Evolutionary conservation across 352 stramenopile species (phyloP).

Genomic region (Aphanomyces euteiches): DNA sequence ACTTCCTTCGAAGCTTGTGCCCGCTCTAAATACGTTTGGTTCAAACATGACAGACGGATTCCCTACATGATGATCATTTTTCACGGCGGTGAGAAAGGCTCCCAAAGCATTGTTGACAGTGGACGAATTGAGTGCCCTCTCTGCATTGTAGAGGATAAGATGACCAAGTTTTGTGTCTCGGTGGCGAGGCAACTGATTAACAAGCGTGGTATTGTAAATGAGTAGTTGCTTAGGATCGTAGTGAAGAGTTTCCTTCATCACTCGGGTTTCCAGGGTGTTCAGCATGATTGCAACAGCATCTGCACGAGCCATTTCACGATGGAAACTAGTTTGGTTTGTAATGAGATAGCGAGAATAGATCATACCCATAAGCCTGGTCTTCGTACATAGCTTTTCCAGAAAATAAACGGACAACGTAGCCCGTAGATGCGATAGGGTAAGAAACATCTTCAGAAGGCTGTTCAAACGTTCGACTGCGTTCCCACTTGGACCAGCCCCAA

Average conservation of each 20-base stretch:
- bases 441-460: slow-evolving; percentile 44
- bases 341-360: background rate
- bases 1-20: background rate
- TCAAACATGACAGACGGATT: too few species aligned
- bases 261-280: slow-evolving; percentile 41
- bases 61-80: too few species aligned
- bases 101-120: too few species aligned
- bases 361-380: slow-evolving; percentile 29
- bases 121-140: too few species aligned
- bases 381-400: slow-evolving; percentile 42
- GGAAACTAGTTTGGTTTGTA: slow-evolving; percentile 33
- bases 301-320: slow-evolving; percentile 48
- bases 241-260: slow-evolving; percentile 41
- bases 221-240: slow-evolving; percentile 35
- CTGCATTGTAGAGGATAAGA: too few species aligned
- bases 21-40: too few species aligned
- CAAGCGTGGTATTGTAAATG: slow-evolving; percentile 34
- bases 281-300: slow-evolving; percentile 43
- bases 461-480: slow-evolving; percentile 38
- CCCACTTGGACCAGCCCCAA: slow-evolving; percentile 52
- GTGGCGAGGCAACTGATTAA: too few species aligned
- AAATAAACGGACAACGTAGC: slow-evolving; percentile 50
- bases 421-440: slow-evolving; percentile 37
- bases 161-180: too few species aligned
- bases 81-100: too few species aligned